These are phyloP conservation scores for Fomitopsis betulina DNA, from an alignment of 1,284 basidiomycete species.

Conservation along the genomic window DNA sequence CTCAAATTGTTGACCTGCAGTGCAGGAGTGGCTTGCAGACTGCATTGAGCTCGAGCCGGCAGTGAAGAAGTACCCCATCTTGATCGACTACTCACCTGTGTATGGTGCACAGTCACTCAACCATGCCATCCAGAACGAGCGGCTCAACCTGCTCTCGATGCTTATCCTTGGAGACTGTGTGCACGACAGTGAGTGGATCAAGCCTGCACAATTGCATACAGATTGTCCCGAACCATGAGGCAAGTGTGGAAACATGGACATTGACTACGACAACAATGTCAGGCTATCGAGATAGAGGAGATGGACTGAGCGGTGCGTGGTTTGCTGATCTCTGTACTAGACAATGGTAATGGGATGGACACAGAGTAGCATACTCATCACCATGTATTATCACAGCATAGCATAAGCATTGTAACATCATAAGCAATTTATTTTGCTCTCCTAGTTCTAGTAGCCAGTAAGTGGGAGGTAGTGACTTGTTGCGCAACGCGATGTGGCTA, in stretches of 20 bases:
- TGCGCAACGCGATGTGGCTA: no score
- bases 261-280: conserved; percentile 46
- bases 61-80: conserved; percentile 81
- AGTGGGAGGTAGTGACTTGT: no score
- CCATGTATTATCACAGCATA: neutral
- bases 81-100: conserved; percentile 78
- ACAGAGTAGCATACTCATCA: neutral
- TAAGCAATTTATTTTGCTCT: neutral
- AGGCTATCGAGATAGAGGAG: conserved; percentile 69
- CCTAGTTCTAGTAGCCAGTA: neutral
- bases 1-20: conserved; percentile 83
- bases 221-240: conserved; percentile 85
- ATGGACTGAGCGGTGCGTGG: conserved; percentile 52
- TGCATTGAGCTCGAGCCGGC: conserved; percentile 77
- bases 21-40: conserved; percentile 64
- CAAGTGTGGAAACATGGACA: conserved; percentile 56
- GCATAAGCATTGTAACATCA: neutral
- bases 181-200: conserved; percentile 77
- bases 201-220: conserved; percentile 76
- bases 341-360: neutral
- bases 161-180: conserved; percentile 84
- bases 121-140: conserved; percentile 88
- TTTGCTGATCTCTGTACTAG: neutral
- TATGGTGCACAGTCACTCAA: conserved; percentile 93
- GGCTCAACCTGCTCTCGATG: conserved; percentile 89